Conservation (phyloP, 495 filamentous ascomycete species). For the Cudoniella acicularis region DNA sequence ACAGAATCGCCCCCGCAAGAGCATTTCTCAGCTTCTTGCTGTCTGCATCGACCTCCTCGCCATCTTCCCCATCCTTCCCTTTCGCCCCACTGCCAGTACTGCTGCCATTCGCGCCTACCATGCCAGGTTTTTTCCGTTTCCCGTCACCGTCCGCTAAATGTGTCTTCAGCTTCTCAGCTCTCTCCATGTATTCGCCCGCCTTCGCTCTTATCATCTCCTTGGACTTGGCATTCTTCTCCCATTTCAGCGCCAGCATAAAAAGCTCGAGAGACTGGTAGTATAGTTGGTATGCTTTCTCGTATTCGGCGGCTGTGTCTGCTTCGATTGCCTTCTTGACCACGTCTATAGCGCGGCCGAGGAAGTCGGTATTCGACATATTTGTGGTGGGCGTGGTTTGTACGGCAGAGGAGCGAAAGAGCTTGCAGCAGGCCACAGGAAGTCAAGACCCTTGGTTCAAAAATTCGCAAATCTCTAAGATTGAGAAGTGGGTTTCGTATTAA, state of each 20-base stretch:
- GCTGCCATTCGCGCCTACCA: constrained; percentile 84
- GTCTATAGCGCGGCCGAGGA: constrained; percentile 91
- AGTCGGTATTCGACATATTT: constrained; percentile 94
- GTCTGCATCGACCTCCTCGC: constrained; percentile 76
- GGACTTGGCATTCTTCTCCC: constrained; percentile 94
- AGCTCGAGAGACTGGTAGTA: constrained; percentile 94
- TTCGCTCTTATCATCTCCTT: constrained; percentile 97
- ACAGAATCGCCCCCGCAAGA: constrained; percentile 85
- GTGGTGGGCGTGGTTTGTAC: constrained; percentile 25
- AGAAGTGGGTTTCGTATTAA: not conserved
- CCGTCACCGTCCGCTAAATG: constrained; percentile 74
- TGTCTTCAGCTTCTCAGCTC: constrained; percentile 93
- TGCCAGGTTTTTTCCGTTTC: constrained; percentile 68
- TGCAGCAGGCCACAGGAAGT: not conserved
- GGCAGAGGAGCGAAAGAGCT: constrained; percentile 9
- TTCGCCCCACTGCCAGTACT: constrained; percentile 52
- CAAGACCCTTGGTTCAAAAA: not conserved
- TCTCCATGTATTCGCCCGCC: constrained; percentile 94
- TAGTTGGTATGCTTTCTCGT: constrained; percentile 89
- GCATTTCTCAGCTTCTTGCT: constrained; percentile 91
- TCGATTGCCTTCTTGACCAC: constrained; percentile 97
- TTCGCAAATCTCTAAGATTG: not conserved
- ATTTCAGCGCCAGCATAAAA: constrained; percentile 96
- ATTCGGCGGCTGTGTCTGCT: constrained; percentile 89
- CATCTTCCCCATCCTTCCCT: constrained; percentile 54